Base-by-base conservation (phyloP, 176 grass and related monocot genomes). In the Oryza coarctata region DNA sequence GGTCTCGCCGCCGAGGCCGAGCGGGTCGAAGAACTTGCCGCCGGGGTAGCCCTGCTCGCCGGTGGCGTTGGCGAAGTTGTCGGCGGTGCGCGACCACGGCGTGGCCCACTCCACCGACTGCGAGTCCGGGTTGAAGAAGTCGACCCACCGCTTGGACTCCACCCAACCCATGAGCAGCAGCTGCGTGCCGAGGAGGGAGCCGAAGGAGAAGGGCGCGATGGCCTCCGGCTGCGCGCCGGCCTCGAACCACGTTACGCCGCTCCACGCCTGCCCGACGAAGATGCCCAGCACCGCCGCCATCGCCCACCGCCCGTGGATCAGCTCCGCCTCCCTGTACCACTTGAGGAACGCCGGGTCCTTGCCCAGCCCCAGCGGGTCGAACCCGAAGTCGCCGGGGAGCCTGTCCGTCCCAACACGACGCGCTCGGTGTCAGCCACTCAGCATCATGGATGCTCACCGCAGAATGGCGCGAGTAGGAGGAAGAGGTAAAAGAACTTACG, bases 101-200 rank as follows among this genome's bases (percentile, higher is more conserved):
- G 93, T 99, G 67, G 93, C 96, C 96, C 96, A 99, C 82, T 94
- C 91, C 3, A 95, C 83, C 38, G 93, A 47, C 84, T 99, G 96
- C 27, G 96, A 99, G 74, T 99, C 93, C 47, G 87, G 96, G 84
- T 95, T 95, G 96, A 99, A 99, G 93, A 98, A 98, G 88, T 98
- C 96, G 13, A 95, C 96, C 96, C 96, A 98, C 23, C 96, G 89
- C 90, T 98, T 98, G 2, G 96, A 91, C 76, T 98, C 96, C 5
- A 98, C 96, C 96, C 96, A 95, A 7, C 96, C 96, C 96, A 98
- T 98, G 35, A 98, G 96, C 79, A 98, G 66, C 76, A 98, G 88
- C 84, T 95, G 93, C 36, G 93, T 99, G 68, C 93, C 96, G 1
- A 99, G 88, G 23, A 99, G 96, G 20, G 93, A 75, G 1, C 96